Base-by-base conservation (phyloP, 2,329 filamentous ascomycete genomes). In the Botrytis fabae region DNA sequence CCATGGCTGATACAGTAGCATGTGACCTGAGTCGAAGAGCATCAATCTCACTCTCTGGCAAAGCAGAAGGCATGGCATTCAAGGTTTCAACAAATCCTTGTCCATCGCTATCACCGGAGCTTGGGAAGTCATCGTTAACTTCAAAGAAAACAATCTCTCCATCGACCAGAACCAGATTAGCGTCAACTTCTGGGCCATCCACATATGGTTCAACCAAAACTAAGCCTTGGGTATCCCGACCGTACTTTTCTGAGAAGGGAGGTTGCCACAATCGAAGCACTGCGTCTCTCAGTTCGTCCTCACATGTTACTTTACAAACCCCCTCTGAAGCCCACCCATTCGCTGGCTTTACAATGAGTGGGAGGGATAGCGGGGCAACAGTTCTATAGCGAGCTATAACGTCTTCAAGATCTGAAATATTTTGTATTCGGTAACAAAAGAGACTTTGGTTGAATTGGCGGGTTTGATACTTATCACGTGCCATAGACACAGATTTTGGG, bases 381-480 rank as follows among this genome's bases (percentile, higher is more conserved):
- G n/a, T 64, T 18, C 62, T 64, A 35, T 46, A 64, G 2, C 42
- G 62, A 32, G n/a, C 40, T 22, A 64, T 7, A 8, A 46, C 25
- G 5, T 64, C 62, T 35, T 64, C 62, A 48, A 46, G 42, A n/a
- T 48, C 42, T 32, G 28, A 35, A 65, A 65, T 35, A 9, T 25
- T 65, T n/a, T 48, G 42, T 65, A 65, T 65, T n/a, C 44, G 44
- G 22, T 48, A 28, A 9, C 44, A 65, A 25, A 65, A 65, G 44
- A 65, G 28, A 32, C 63, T 48, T 35, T 48, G 60, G 25, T 63
- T n/a, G 38, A 63, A 42, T 28, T 44, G 60, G 14, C 60, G 60
- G 60, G 60, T 63, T 14, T 63, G 38, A 63, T 63, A 48, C 28
- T 65, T 48, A 65, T 65, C 42, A 46, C 63, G 63, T n/a, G 63